Conservation (phyloP, 768 basidiomycete species). For the Russula sp. region DNA sequence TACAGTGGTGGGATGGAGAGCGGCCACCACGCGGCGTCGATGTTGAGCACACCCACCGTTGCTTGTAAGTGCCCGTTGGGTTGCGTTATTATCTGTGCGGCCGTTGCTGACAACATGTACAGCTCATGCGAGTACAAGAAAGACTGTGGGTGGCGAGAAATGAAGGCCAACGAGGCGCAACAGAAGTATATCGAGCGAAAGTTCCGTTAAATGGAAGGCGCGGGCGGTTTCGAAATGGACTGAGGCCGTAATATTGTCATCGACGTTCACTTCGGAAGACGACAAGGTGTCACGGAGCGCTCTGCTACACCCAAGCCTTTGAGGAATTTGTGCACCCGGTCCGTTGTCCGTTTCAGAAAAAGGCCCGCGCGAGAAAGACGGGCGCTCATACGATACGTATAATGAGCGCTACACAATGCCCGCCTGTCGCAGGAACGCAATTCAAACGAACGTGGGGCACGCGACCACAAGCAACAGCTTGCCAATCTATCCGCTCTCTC, state of each 20-base stretch:
- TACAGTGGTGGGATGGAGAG: slow-evolving; percentile 72
- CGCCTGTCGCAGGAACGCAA: slow-evolving; percentile 7
- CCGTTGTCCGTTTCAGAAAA: too few relatives aligned
- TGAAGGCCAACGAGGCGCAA: slow-evolving; percentile 25
- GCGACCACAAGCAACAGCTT: slow-evolving; percentile 15
- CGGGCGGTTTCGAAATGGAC: background rate
- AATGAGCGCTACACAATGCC: too few relatives aligned
- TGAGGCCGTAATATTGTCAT: background rate
- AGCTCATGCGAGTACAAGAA: slow-evolving; percentile 37
- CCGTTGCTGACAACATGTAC: background rate
- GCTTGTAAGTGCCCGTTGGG: slow-evolving; percentile 44
- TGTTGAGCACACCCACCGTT: slow-evolving; percentile 49
- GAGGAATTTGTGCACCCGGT: too few relatives aligned
- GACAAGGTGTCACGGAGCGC: too few relatives aligned
- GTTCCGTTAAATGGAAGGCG: background rate
- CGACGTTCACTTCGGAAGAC: background rate
- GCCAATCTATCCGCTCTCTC: slow-evolving; percentile 2
- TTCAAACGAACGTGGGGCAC: background rate
- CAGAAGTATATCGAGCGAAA: background rate
- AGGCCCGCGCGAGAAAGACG: too few relatives aligned
- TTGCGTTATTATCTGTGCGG: background rate
- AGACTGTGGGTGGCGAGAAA: slow-evolving; percentile 37
- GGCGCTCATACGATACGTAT: too few relatives aligned
- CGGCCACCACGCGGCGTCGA: slow-evolving; percentile 67
- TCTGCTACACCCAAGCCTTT: too few relatives aligned